Evolutionary conservation across 2,329 filamentous ascomycete genomes (phyloP).

Genomic region (Akanthomyces dipterigenus): DNA sequence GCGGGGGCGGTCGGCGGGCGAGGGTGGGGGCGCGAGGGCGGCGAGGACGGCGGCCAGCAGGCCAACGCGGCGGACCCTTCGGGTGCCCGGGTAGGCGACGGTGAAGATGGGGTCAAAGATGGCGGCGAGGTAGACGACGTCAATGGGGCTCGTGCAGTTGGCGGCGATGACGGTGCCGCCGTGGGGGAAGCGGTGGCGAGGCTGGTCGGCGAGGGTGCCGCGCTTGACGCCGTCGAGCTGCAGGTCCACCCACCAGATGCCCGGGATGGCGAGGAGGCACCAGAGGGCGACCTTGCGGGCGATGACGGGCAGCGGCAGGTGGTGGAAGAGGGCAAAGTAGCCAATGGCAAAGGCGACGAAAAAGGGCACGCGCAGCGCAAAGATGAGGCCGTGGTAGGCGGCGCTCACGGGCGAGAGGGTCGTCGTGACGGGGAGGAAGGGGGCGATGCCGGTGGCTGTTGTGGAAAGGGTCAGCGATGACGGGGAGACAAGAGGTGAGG

Average conservation of each 20-base stretch:
- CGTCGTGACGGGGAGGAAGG: constrained; percentile 78
- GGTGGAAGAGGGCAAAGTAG: constrained; percentile 79
- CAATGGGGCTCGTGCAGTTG: constrained; percentile 87
- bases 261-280: constrained; percentile 79
- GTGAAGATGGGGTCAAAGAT: constrained; percentile 97
- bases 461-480: constrained; percentile 6
- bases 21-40: constrained; percentile 57
- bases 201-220: constrained; percentile 74
- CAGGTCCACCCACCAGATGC: constrained; percentile 98
- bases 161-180: constrained; percentile 78
- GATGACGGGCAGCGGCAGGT: constrained; percentile 58
- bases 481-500: not conserved
- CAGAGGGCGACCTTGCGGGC: constrained; percentile 80
- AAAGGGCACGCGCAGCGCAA: constrained; percentile 72
- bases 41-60: constrained; percentile 68
- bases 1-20: constrained; percentile 31
- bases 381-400: constrained; percentile 63
- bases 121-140: constrained; percentile 83
- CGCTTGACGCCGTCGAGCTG: constrained; percentile 95
- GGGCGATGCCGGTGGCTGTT: constrained; percentile 87
- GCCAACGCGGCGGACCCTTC: constrained; percentile 68
- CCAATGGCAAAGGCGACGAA: constrained; percentile 59
- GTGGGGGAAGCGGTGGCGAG: constrained; percentile 66
- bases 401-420: constrained; percentile 56
- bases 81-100: constrained; percentile 67